Evolutionary conservation across 2,329 filamentous ascomycete genomes (phyloP).

Genomic region (Trichoderma lentiforme): DNA sequence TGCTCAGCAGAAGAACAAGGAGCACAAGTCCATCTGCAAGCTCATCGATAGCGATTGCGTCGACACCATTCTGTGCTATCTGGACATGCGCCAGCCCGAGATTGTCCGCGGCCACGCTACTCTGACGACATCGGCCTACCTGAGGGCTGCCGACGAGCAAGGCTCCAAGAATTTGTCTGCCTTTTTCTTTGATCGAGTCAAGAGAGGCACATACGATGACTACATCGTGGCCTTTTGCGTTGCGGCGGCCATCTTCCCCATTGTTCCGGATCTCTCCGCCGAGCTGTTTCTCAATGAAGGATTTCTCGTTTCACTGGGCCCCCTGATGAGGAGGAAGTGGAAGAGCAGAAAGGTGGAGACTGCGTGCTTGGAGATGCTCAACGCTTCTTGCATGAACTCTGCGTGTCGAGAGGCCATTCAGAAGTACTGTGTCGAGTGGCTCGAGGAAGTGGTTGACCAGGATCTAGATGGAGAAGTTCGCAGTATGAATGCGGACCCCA

Average conservation of each 20-base stretch:
- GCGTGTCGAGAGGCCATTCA: slow-evolving; percentile 78
- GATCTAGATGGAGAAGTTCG: slow-evolving; percentile 56
- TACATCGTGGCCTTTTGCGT: slow-evolving; percentile 90
- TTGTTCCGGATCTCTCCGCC: slow-evolving; percentile 72
- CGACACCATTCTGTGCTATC: slow-evolving; percentile 79
- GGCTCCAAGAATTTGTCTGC: slow-evolving; percentile 67
- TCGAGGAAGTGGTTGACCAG: slow-evolving; percentile 77
- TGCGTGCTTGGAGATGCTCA: slow-evolving; percentile 83
- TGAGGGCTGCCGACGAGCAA: slow-evolving; percentile 70
- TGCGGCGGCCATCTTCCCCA: slow-evolving; percentile 82
- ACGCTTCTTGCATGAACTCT: slow-evolving; percentile 83
- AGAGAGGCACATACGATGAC: slow-evolving; percentile 78
- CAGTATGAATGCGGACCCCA: slow-evolving; percentile 50
- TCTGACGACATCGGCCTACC: slow-evolving; percentile 76
- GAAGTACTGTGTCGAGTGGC: slow-evolving; percentile 82
- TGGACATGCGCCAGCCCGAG: slow-evolving; percentile 77
- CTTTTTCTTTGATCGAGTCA: slow-evolving; percentile 71
- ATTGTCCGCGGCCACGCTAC: slow-evolving; percentile 77
- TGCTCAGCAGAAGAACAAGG: slow-evolving; percentile 41
- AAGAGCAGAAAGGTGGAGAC: slow-evolving; percentile 85
- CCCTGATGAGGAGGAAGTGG: slow-evolving; percentile 73
- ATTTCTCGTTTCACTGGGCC: slow-evolving; percentile 74
- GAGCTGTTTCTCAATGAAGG: slow-evolving; percentile 83
- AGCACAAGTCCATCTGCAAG: slow-evolving; percentile 49
- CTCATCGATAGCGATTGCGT: slow-evolving; percentile 72